These are phyloP conservation scores for Monascus ruber DNA, from an alignment of 2,329 filamentous ascomycete species.

Conservation along the genomic window DNA sequence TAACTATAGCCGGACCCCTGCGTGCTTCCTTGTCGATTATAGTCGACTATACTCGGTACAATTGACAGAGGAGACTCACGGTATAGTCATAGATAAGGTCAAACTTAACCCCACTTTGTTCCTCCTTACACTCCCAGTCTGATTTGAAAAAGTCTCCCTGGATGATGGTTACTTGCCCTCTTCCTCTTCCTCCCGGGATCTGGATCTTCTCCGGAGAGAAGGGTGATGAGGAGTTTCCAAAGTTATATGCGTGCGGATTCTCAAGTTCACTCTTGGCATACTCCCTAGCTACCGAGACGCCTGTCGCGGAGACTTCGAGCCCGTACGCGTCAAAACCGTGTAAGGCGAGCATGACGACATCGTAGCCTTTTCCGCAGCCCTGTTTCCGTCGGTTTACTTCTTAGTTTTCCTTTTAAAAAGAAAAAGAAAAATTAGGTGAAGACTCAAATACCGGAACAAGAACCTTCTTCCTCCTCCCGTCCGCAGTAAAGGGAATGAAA, in stretches of 20 bases:
- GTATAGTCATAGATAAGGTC: conserved; percentile 57
- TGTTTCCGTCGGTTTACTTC: conserved; percentile 1
- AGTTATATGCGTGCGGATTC: conserved; percentile 9
- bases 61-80: conserved; percentile 28
- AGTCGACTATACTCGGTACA: neutral
- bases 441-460: conserved; percentile 16
- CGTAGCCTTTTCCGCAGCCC: conserved; percentile 25
- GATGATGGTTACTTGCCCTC: conserved; percentile 46
- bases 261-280: conserved; percentile 11
- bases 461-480: conserved; percentile 13
- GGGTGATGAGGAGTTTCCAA: conserved; percentile 1
- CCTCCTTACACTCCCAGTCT: conserved; percentile 36
- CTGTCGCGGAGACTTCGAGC: conserved; percentile 18
- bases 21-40: too few relatives aligned
- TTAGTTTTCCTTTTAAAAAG: neutral
- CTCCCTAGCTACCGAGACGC: conserved; percentile 9
- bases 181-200: neutral
- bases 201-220: too few relatives aligned
- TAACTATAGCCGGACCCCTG: too few relatives aligned
- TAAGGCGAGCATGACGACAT: conserved; percentile 20
- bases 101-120: conserved; percentile 37
- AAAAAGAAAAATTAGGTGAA: neutral
- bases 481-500: conserved; percentile 7
- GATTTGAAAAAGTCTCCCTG: conserved; percentile 56
- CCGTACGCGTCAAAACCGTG: conserved; percentile 21